phyloP scores from a whole-genome alignment of 2,329 filamentous ascomycete genomes.

The Knoxdaviesia proteae region DNA sequence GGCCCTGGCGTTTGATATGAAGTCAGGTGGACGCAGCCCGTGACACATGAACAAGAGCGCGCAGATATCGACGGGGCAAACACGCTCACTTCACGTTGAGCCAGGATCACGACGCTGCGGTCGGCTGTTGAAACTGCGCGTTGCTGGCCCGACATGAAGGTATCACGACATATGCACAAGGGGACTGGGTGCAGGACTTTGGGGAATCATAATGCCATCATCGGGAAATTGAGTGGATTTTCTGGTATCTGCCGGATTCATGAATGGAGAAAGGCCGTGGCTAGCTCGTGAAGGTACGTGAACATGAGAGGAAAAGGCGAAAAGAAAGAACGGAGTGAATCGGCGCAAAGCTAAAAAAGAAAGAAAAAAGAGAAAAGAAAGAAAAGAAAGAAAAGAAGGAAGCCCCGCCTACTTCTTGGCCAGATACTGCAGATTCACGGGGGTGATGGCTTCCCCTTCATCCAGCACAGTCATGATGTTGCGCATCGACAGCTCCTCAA shows the following conservation, averaged over 20 bases:
- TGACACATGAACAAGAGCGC: too few species aligned
- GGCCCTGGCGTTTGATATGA: too few species aligned
- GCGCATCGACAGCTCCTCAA: constrained; percentile 45
- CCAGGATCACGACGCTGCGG: too few species aligned
- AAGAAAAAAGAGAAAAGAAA: background rate
- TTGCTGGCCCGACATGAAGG: background rate
- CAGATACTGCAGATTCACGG: constrained; percentile 39
- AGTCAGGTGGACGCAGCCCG: too few species aligned
- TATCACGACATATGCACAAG: background rate
- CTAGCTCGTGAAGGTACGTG: background rate
- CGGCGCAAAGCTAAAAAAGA: background rate
- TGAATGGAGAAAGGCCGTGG: background rate
- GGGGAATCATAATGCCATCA: background rate
- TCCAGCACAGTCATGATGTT: constrained; percentile 41
- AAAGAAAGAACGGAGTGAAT: background rate
- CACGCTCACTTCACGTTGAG: too few species aligned
- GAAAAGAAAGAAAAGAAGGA: background rate
- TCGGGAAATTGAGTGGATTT: background rate
- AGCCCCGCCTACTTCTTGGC: background rate
- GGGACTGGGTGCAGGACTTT: too few species aligned
- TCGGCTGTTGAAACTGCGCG: background rate
- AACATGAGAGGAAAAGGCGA: background rate
- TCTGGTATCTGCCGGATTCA: background rate
- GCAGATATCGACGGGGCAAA: too few species aligned
- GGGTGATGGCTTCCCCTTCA: constrained; percentile 30